Conservation (phyloP, 2,329 filamentous ascomycete genomes). For the Diaporthe vaccinii region DNA sequence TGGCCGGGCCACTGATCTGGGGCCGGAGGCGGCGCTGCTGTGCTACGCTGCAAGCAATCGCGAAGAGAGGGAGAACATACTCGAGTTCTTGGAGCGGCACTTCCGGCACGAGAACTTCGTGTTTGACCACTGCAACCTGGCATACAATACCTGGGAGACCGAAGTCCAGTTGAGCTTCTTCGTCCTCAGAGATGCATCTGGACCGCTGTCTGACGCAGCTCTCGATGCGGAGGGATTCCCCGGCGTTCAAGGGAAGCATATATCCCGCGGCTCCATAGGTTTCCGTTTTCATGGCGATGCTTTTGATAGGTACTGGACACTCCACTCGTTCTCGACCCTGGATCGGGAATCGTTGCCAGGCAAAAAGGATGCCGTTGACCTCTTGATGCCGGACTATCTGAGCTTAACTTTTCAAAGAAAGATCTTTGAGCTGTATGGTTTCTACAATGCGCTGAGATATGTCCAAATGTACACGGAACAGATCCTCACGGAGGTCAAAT, state of each 20-base stretch:
- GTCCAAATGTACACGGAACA: background rate
- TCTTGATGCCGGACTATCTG: background rate
- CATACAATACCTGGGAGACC: constrained; percentile 48
- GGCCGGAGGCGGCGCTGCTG: background rate
- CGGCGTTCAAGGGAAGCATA: constrained; percentile 15
- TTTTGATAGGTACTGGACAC: constrained; percentile 51
- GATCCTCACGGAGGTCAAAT: background rate
- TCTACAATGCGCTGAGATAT: constrained; percentile 42
- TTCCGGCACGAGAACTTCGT: constrained; percentile 41
- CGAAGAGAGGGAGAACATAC: constrained; percentile 32
- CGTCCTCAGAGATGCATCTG: constrained; percentile 20
- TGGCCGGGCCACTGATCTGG: background rate
- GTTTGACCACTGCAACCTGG: constrained; percentile 45
- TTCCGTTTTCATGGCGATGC: constrained; percentile 50
- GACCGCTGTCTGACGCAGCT: background rate
- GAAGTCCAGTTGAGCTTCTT: constrained; percentile 49
- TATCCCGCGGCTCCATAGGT: constrained; percentile 42
- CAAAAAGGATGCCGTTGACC: background rate
- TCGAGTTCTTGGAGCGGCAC: constrained; percentile 45
- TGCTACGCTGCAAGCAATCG: background rate
- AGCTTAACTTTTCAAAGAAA: constrained; percentile 47
- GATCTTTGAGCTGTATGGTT: constrained; percentile 47
- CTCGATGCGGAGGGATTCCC: background rate
- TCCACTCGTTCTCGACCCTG: constrained; percentile 42
- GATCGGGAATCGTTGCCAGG: background rate